Base-by-base conservation (phyloP, 2,329 filamentous ascomycete genomes). In the Tolypocladium inflatum region DNA sequence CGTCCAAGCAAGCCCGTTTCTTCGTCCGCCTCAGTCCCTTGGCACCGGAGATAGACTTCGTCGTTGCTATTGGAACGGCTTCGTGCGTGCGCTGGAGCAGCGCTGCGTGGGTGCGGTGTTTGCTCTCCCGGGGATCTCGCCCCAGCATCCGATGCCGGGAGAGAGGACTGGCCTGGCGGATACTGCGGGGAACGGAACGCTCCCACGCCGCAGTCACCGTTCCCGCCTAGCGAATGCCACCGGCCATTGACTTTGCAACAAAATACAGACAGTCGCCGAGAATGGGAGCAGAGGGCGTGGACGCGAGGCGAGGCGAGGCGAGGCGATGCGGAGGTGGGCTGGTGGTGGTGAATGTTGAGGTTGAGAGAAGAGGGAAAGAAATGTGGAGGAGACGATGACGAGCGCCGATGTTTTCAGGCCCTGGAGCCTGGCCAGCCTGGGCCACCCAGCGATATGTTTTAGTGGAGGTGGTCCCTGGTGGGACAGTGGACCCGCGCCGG, bases 181-280 rank as follows among this genome's bases (percentile, higher is more conserved):
- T 78, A 77, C 77, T 81, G 80, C 80, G 80, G 80, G 80, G 77
- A 79, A 78, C 67, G 72, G 72, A 58, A 35, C 56, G 58, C 56
- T 61, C 80, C 78, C 79, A 80, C 78, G 78, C 76, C 79, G 80
- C 78, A 80, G 79, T 77, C 78, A 79, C 78, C 77, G 77, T 73
- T 72, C 68, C 71, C 73, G 71, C 67, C 76, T 83, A 84, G 71
- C 77, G 76, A 73, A 78, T 78, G 74, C 78, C 73, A 71, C 76
- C 74, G 78, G 77, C 78, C 82, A 84, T 84, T 80, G 78, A 76
- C 79, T 68, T 71, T 59, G 60, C 61, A 63, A 59, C 59, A 57
- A 60, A 61, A 60, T 50, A 56, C 55, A 55, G 59, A 41, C 56
- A 57, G 57, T 58, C 62, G 54, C 55, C 30, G 48, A 33, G 30